A percentile compares a stretch with the other conserved stretches of the same genome.
phyloP scores from a whole-genome alignment of 164 flowering plant genomes.

The Santalum album region DNA sequence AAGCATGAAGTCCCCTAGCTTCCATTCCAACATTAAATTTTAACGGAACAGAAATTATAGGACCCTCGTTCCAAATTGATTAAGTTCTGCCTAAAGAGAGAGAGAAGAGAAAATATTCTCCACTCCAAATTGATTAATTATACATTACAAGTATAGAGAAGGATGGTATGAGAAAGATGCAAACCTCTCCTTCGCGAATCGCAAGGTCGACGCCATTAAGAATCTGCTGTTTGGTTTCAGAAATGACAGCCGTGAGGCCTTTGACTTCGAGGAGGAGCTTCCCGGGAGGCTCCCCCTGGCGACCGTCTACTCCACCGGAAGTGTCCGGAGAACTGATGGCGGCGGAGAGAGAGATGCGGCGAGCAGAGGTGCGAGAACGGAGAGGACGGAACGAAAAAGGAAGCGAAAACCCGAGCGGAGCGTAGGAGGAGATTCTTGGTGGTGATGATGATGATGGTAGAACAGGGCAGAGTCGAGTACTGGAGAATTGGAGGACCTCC shows the following conservation, averaged over 20 bases:
- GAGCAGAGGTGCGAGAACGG: constrained; percentile 5
- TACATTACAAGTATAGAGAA: neutral
- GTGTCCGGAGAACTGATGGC: constrained; percentile 27
- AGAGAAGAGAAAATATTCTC: no score
- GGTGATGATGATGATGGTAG: neutral
- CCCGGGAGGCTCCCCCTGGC: constrained; percentile 8
- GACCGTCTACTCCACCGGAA: constrained; percentile 6
- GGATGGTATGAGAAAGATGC: neutral
- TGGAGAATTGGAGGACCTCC: constrained; percentile 4
- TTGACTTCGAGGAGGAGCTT: constrained; percentile 70
- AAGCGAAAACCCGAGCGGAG: neutral
- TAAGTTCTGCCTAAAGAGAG: no score
- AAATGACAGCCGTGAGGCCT: constrained; percentile 65
- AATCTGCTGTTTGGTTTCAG: constrained; percentile 52
- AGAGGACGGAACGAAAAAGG: constrained; percentile 3
- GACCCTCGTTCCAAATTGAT: no score
- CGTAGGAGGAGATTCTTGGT: neutral
- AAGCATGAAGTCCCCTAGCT: no score
- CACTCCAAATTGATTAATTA: neutral
- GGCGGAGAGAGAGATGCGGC: neutral
- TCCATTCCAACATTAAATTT: no score
- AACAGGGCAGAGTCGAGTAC: neutral
- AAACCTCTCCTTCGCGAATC: constrained; percentile 79
- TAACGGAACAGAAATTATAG: no score
- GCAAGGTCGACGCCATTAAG: constrained; percentile 73